Evolutionary conservation across 257 asterid genomes (phyloP).

Genomic region (Plantago elongata): DNA sequence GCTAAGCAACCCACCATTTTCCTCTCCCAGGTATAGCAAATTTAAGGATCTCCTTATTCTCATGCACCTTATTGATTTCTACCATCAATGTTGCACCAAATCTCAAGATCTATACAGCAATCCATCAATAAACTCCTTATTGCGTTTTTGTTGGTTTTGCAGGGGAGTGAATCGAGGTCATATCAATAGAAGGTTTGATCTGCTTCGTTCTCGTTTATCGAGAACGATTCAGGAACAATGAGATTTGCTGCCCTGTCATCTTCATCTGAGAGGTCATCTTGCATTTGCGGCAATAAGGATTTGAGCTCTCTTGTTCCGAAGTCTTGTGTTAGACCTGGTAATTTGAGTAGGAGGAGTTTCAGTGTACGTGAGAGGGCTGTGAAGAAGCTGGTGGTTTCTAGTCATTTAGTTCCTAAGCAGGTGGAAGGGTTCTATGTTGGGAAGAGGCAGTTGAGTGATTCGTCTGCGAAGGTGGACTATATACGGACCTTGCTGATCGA

Average conservation of each 20-base stretch:
- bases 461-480: constrained; percentile 43
- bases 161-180: constrained; percentile 15
- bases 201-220: not conserved
- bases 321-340: constrained; percentile 34
- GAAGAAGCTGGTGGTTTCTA: constrained; percentile 41
- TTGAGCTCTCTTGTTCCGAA: constrained; percentile 33
- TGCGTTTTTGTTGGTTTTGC: constrained; percentile 20
- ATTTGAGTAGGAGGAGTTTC: constrained; percentile 26
- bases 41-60: not conserved
- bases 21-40: constrained; percentile 15
- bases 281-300: constrained; percentile 28
- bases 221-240: constrained; percentile 32
- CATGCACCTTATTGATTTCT: constrained; percentile 2
- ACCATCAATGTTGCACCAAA: not conserved
- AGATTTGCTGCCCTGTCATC: constrained; percentile 29
- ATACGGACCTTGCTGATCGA: constrained; percentile 82
- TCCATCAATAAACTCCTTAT: not conserved
- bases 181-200: not conserved
- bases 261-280: constrained; percentile 46
- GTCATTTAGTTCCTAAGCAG: constrained; percentile 58
- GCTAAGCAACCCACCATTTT: not conserved
- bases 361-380: constrained; percentile 22
- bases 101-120: constrained; percentile 21
- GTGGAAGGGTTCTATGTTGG: constrained; percentile 52
- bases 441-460: constrained; percentile 36